Evolutionary conservation across 768 basidiomycete genomes (phyloP), one percentile per base, ranked within the genome.

Genomic region (Trametes maxima): DNA sequence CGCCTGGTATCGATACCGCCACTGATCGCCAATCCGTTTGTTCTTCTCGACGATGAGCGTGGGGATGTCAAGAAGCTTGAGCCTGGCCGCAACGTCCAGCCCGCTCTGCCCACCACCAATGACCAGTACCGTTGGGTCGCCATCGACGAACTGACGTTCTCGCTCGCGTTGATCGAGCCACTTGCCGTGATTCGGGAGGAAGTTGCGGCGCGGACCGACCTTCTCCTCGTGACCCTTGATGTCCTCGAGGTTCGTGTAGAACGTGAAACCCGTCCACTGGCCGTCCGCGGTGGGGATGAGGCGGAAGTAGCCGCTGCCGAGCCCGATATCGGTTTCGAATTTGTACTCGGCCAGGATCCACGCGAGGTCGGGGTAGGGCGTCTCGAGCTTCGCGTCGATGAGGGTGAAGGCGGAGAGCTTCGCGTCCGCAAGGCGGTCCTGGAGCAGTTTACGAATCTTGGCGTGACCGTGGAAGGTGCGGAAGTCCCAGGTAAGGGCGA

Each of bases 1-100:
- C 11, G 85, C 80, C 56, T 87, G 82, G 69, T 91, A 90, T 39
- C 90, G 77, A 39, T 80, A 76, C 59, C 87, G 75, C 88, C 87
- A 89, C 51, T 81, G 82, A 67, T 89, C 82, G 0, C 89, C 88
- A 24, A 89, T 79, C 19, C 82, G 73, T 12, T 69, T 60, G 52
- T 85, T 80, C 71, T 80, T 84, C 69, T 94, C 91, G 48, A 92
- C 75, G 14, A 92, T 73, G 8, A 89, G 74, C 10, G 76, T 73
- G 13, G 75, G 67, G 12, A 86, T 71, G 40, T 76, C 82, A 8
- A 87, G 73, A 3, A 73, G 73, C 68, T 85, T 83, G 57, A 89
- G 78, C 43, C 85, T 76, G n/a, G 85, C 87, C 0, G 85, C 85
- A 21, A 84, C 65, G 10, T 80, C 82, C 37, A 86, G 67, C 3